These are phyloP conservation scores for Plantago major DNA, from an alignment of 257 asterid species.

Conservation along the genomic window DNA sequence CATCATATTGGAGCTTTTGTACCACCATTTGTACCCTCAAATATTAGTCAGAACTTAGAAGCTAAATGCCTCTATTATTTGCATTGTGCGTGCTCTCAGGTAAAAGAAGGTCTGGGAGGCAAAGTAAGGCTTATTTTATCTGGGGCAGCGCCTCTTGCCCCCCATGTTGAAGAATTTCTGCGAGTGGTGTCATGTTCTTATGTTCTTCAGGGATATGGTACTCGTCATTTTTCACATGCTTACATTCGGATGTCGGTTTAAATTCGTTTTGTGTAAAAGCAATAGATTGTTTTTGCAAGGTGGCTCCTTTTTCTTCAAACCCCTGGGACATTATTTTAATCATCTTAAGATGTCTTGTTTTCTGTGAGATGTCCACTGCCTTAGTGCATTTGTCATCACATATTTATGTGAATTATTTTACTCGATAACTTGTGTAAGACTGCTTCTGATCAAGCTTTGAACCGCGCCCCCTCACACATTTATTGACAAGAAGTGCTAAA, in stretches of 20 bases:
- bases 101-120: conserved; percentile 94
- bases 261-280: background rate
- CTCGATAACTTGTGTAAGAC: background rate
- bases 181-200: conserved; percentile 77
- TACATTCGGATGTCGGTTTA: background rate
- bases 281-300: conserved; percentile 3
- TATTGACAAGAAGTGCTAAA: background rate
- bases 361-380: conserved; percentile 11
- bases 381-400: conserved; percentile 7
- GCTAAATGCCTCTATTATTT: conserved; percentile 15
- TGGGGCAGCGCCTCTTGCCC: conserved; percentile 97
- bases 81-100: conserved; percentile 36
- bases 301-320: conserved; percentile 3
- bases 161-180: conserved; percentile 84
- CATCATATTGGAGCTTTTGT: conserved; percentile 10
- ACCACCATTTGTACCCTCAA: conserved; percentile 6
- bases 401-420: background rate
- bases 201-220: conserved; percentile 99
- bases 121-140: conserved; percentile 81
- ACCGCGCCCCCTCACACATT: background rate
- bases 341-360: conserved; percentile 1
- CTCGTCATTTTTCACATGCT: conserved; percentile 15
- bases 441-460: background rate
- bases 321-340: background rate
- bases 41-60: conserved; percentile 2